A percentile compares a stretch with the other conserved stretches of the same genome.
These are phyloP conservation scores for Blastocladiella emersonii DNA, from an alignment of 371 early-diverging fungal species.

Conservation along the genomic window DNA sequence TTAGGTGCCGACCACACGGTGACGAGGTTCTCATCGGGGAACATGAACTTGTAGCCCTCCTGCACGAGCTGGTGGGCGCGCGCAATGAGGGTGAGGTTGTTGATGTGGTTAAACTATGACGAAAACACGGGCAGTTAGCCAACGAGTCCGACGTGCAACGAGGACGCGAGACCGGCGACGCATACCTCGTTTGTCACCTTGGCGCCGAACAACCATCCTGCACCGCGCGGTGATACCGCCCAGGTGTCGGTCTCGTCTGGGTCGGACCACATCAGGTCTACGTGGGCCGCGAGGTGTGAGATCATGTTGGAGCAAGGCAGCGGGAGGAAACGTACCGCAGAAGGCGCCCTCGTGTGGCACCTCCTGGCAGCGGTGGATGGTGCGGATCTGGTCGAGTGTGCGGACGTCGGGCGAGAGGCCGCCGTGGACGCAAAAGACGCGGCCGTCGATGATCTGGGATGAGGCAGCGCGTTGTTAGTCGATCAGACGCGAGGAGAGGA, in stretches of 20 bases:
- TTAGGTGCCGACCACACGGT: slow-evolving; percentile 99
- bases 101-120: slow-evolving; percentile 88
- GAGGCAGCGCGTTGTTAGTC: background rate
- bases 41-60: slow-evolving; percentile 96
- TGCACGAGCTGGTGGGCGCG: slow-evolving; percentile 81
- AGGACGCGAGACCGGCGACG: background rate
- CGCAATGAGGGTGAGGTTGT: slow-evolving; percentile 76
- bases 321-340: slow-evolving; percentile 45
- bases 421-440: slow-evolving; percentile 97
- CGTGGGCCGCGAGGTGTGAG: background rate
- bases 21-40: slow-evolving; percentile 87
- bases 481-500: background rate
- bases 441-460: slow-evolving; percentile 73
- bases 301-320: background rate
- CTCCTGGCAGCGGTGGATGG: slow-evolving; percentile 94
- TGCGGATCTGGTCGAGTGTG: slow-evolving; percentile 93
- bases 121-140: background rate
- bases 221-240: slow-evolving; percentile 96
- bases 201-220: slow-evolving; percentile 96
- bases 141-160: slow-evolving; percentile 2
- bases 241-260: slow-evolving; percentile 96
- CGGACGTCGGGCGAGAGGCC: slow-evolving; percentile 95
- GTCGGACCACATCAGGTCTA: slow-evolving; percentile 97
- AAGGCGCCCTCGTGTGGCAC: slow-evolving; percentile 98
- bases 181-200: slow-evolving; percentile 85